These are phyloP conservation scores for Xylaria longipes DNA, from an alignment of 495 filamentous ascomycete genomes.

Conservation along the genomic window DNA sequence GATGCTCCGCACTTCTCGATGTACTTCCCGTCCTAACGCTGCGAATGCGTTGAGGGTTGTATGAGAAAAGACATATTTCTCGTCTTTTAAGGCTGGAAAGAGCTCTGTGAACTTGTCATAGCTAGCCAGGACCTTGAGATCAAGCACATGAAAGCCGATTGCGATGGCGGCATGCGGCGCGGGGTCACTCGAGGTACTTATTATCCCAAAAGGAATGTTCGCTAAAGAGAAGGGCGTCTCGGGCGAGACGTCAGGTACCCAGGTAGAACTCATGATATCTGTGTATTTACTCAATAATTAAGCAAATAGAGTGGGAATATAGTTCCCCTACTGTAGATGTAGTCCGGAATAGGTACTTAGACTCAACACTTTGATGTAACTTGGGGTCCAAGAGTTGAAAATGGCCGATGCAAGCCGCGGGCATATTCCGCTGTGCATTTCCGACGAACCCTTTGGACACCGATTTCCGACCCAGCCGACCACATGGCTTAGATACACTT, in stretches of 20 bases:
- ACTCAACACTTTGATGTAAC: background rate
- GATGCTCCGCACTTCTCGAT: conserved; percentile 73
- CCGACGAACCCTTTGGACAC: background rate
- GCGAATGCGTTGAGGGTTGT: conserved; percentile 85
- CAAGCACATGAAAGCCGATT: conserved; percentile 78
- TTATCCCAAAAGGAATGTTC: conserved; percentile 94
- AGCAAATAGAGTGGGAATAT: background rate
- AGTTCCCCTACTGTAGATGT: background rate
- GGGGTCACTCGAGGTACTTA: conserved; percentile 62
- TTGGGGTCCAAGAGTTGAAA: background rate
- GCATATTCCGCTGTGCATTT: conserved; percentile 1
- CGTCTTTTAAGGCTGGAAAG: conserved; percentile 63
- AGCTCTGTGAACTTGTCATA: conserved; percentile 63
- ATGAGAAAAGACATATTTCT: conserved; percentile 68
- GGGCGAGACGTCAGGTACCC: conserved; percentile 46
- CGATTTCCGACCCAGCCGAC: background rate
- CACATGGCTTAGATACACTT: background rate
- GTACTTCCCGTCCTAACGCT: conserved; percentile 71
- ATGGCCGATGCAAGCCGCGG: conserved; percentile 20
- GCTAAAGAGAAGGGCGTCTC: conserved; percentile 73
- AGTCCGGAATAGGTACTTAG: background rate
- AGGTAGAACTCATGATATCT: conserved; percentile 39
- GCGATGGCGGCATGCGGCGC: conserved; percentile 74
- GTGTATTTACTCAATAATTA: background rate
- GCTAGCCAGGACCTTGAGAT: conserved; percentile 68